Evolutionary conservation across 345 rosid species (phyloP), one percentile per base, ranked within the genome.

Genomic region (Hibiscus syriacus): DNA sequence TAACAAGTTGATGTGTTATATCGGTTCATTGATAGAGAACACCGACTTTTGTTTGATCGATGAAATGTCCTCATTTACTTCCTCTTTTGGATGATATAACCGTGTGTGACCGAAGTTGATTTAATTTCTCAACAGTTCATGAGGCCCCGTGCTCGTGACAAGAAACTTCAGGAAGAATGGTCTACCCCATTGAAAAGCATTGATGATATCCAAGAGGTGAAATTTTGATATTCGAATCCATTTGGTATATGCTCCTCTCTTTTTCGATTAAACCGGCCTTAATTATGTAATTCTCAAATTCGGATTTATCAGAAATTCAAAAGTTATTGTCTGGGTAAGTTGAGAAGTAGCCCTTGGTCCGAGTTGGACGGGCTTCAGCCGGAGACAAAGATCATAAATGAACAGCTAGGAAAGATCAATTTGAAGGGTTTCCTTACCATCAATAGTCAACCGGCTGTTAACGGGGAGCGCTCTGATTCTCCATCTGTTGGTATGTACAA

Each of bases 401-500:
- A 89, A 76, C 83, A 84, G 13, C 92, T 94, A 9, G 97, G 90
- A 34, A 88, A 75, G 81, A 79, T 94, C 77, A 94, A 94, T 83
- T 66, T 80, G 81, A 85, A 85, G 69, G 98, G 98, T 64, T 89
- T 86, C 86, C 77, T 94, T 70, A 91, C 98, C 22, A 86, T 91
- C 81, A 94, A 94, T 72, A 95, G 99, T 82, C 99, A 95, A 73
- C 98, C 98, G 39, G 91, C 99, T 6, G 88, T 95, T 72, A 95
- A 92, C 43, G 97, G 84, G 10, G 94, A 89, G 59, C 85, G 80
- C 70, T 92, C 99, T 23, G 98, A 90, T 64, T 83, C 97, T 69
- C 86, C 85, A 30, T 58, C 84, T 43, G 93, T 92, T 54, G 99
- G 99, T 90, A 73, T 83, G 86, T 71, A 50, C 19, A 68, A 22